phyloP scores from a whole-genome alignment of 805 yeast species.

The Saturnispora halmiae region DNA sequence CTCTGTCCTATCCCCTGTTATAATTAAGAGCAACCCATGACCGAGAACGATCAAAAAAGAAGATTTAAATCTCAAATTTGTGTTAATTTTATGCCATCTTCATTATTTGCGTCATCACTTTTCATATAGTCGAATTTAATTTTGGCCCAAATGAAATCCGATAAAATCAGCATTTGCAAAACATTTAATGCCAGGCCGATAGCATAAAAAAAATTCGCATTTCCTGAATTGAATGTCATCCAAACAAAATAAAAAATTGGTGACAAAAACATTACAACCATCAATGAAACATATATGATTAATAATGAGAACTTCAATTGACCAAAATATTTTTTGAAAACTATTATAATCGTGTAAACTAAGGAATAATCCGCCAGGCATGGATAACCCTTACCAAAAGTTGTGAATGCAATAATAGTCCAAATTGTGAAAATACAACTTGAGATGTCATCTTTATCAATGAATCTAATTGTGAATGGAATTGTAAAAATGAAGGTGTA shows the following conservation, averaged over 20 bases:
- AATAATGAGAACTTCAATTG: constrained; percentile 25
- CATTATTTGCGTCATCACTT: constrained; percentile 19
- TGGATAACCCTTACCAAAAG: constrained; percentile 77
- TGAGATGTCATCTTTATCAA: constrained; percentile 6
- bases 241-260: constrained; percentile 91
- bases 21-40: background rate
- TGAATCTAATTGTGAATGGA: constrained; percentile 68
- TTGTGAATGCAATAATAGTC: constrained; percentile 36
- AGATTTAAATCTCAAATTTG: constrained; percentile 2
- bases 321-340: constrained; percentile 23
- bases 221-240: constrained; percentile 91
- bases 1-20: background rate
- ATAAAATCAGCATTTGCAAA: constrained; percentile 56
- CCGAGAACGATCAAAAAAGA: background rate
- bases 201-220: constrained; percentile 93
- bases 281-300: constrained; percentile 21
- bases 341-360: constrained; percentile 25
- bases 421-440: constrained; percentile 28
- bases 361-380: constrained; percentile 64
- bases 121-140: constrained; percentile 52
- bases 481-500: constrained; percentile 56
- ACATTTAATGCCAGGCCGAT: constrained; percentile 73
- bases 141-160: constrained; percentile 79
- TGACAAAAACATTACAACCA: constrained; percentile 45
- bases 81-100: background rate